A percentile compares a stretch with the other conserved stretches of the same genome.
phyloP scores from a whole-genome alignment of 148 eudicot species.

The Spergularia marina region DNA sequence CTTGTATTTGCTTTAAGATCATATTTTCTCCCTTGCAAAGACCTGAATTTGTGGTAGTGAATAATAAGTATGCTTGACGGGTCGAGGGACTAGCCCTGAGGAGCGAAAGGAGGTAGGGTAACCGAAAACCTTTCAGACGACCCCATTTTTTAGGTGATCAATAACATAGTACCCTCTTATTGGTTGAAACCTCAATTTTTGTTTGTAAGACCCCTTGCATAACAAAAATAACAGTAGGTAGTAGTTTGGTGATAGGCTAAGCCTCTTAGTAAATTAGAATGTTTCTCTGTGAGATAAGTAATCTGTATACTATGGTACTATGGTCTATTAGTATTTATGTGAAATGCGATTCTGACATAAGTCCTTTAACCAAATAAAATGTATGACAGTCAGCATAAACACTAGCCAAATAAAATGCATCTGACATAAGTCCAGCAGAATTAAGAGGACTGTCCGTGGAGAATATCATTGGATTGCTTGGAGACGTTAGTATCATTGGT shows the following conservation, averaged over 20 bases:
- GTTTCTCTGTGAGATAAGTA: no score
- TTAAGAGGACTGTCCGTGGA: background rate
- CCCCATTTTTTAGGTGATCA: background rate
- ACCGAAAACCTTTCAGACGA: background rate
- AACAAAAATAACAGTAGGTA: no score
- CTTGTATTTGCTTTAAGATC: background rate
- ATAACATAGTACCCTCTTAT: no score
- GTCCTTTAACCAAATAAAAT: background rate
- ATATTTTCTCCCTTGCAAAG: background rate
- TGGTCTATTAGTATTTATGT: no score
- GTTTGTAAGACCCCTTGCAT: no score
- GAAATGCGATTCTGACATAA: no score
- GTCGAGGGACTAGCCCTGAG: background rate
- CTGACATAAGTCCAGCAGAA: background rate
- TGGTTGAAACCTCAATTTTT: no score
- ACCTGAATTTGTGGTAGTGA: background rate
- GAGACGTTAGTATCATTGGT: slow-evolving; percentile 15
- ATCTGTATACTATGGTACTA: no score
- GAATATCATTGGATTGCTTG: background rate
- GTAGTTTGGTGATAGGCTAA: no score
- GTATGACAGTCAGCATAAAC: background rate
- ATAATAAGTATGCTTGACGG: background rate
- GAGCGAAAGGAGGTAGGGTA: background rate
- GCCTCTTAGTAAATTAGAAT: no score
- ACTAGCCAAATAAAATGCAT: background rate